Evolutionary conservation across 306 rosid genomes (phyloP), one percentile per base, ranked within the genome.

Genomic region (Rosa multiflora): DNA sequence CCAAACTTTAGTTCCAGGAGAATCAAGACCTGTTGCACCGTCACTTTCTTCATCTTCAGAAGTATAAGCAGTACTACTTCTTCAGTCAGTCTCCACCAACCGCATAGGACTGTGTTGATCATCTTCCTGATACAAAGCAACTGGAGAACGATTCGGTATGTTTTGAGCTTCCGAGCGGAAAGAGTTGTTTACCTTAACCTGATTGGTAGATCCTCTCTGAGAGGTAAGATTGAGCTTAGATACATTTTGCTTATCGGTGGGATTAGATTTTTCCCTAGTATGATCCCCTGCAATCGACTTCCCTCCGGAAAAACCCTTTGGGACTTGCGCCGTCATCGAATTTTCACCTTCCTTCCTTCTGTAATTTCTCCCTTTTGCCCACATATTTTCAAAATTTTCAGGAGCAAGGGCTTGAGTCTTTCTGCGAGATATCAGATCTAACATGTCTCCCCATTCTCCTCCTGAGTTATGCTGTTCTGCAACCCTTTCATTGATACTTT

Each of bases 1-100:
- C 99, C 99, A 96, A 76, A 96, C 99, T 91, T 82, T 96, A 83
- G 97, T 96, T 87, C 72, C 98, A 75, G 98, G 99, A 81, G 98
- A 87, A 86, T 84, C 93, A 78, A 96, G 98, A 80, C 99, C 99
- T 64, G 97, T 96, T 64, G 89, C 88, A 62, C 74, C 72, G 76
- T 76, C 78, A 63, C 82, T 83, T 74, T 95, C 97, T 74, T 90
- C 96, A 78, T 93, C 98, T 90, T 86, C 98, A 52, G 98, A 89
- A 71, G 92, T 87, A 88, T 91, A 93, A 63, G 97, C 86, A 59
- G 93, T 88, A 80, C 75, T 83, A 83, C 94, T 90, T 82, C 83
- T 91, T n/a, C 89, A 85, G 79, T 91, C 98, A 67, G 55, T 73
- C 23, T 64, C 81, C 61, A 82, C 90, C 86, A 76, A 71, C 79